Conservation (phyloP, 306 rosid species). For the Trifolium repens region DNA sequence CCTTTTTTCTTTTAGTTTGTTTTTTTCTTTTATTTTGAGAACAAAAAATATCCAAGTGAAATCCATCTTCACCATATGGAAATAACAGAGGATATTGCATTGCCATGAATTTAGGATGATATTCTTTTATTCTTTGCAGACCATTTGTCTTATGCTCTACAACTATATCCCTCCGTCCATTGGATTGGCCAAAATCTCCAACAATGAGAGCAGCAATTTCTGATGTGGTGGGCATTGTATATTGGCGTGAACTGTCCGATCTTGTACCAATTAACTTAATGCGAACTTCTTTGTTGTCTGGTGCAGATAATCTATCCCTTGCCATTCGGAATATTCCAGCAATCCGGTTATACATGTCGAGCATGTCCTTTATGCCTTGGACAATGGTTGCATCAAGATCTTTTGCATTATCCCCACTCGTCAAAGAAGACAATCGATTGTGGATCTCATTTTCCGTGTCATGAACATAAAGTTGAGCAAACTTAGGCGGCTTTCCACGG, state of each 20-base stretch:
- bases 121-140: not conserved
- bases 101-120: constrained; percentile 3
- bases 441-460: constrained; percentile 15
- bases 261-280: not conserved
- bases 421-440: not conserved
- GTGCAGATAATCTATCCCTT: not conserved
- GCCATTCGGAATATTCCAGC: not conserved
- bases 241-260: not conserved
- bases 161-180: not conserved
- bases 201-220: constrained; percentile 11
- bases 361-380: not conserved
- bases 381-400: not conserved
- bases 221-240: not conserved
- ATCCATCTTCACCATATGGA: constrained; percentile 25
- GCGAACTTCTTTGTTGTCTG: not conserved
- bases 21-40: not conserved
- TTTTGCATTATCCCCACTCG: not conserved
- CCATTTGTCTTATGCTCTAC: not conserved
- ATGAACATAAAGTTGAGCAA: not conserved
- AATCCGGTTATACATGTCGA: not conserved
- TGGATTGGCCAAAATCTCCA: not conserved
- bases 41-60: not conserved
- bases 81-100: constrained; percentile 27
- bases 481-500: not conserved
- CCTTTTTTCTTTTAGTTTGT: not conserved